Evolutionary conservation across 495 filamentous ascomycete genomes (phyloP).

Genomic region (Penicillium riverlandense): DNA sequence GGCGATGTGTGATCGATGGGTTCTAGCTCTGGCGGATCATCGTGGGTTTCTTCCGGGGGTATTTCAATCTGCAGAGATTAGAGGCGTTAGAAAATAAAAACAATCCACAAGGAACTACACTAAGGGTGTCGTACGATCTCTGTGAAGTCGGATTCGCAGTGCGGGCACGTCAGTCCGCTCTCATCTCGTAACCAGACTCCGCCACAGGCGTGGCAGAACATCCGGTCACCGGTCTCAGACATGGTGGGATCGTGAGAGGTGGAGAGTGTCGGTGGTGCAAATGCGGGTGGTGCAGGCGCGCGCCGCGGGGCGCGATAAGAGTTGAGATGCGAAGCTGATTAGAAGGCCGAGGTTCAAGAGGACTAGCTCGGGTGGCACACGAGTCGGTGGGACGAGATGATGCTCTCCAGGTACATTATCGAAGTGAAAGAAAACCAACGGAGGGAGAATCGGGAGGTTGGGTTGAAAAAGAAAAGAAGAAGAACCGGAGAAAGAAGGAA

Average conservation of each 20-base stretch:
- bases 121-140: slow-evolving; percentile 56
- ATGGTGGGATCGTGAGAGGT: slow-evolving; percentile 11
- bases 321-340: too few relatives aligned
- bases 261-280: neutral
- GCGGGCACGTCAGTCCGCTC: slow-evolving; percentile 63
- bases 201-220: slow-evolving; percentile 75
- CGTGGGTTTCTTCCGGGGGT: slow-evolving; percentile 19
- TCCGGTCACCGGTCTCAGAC: slow-evolving; percentile 48
- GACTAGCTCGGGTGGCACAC: too few relatives aligned
- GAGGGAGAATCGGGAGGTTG: neutral
- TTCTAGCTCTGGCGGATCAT: slow-evolving; percentile 8
- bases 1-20: slow-evolving; percentile 9
- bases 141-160: slow-evolving; percentile 67
- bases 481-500: too few relatives aligned
- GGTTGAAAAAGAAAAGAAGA: slow-evolving; percentile 1
- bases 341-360: too few relatives aligned
- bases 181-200: slow-evolving; percentile 72
- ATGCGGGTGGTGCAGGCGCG: neutral
- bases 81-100: neutral
- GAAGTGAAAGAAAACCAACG: too few relatives aligned
- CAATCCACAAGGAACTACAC: slow-evolving; percentile 21
- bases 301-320: too few relatives aligned
- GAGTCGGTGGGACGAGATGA: too few relatives aligned
- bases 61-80: slow-evolving; percentile 36
- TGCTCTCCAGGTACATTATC: too few relatives aligned